Evolutionary conservation across 176 grass and related monocot species (phyloP).

Genomic region (Metroxylon sagu): DNA sequence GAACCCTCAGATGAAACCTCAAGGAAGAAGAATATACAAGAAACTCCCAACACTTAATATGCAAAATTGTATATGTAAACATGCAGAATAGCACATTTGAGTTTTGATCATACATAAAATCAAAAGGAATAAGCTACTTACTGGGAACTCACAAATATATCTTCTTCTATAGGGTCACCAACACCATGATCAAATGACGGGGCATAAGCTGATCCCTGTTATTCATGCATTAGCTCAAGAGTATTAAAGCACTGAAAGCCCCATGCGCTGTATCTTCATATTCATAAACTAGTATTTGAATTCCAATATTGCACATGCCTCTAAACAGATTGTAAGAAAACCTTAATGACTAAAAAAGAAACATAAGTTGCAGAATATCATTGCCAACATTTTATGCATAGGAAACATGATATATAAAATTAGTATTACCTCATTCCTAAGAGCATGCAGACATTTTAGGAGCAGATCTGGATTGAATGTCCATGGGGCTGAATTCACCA

Average conservation of each 20-base stretch:
- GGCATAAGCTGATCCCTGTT: constrained; percentile 70
- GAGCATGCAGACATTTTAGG: constrained; percentile 58
- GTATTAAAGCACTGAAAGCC: background rate
- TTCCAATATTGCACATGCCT: no score
- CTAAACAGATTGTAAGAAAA: no score
- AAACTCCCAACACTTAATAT: no score
- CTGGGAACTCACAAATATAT: constrained; percentile 57
- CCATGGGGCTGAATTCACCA: constrained; percentile 61
- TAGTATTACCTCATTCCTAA: constrained; percentile 52
- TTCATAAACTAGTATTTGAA: no score
- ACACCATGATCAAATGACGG: constrained; percentile 98
- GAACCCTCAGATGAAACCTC: no score
- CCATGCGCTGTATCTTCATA: background rate
- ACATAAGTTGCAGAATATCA: background rate
- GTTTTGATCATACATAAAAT: background rate
- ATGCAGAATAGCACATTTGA: background rate
- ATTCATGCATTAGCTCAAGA: background rate
- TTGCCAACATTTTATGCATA: background rate
- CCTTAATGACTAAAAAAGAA: no score
- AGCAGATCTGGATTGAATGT: constrained; percentile 72
- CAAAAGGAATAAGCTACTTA: constrained; percentile 10
- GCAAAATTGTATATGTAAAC: no score
- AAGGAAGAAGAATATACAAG: no score
- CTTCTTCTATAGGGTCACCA: constrained; percentile 85
- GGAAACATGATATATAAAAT: background rate